Base-by-base conservation (phyloP, 2,329 filamentous ascomycete species). In the Lecanoromycetidae sp. region DNA sequence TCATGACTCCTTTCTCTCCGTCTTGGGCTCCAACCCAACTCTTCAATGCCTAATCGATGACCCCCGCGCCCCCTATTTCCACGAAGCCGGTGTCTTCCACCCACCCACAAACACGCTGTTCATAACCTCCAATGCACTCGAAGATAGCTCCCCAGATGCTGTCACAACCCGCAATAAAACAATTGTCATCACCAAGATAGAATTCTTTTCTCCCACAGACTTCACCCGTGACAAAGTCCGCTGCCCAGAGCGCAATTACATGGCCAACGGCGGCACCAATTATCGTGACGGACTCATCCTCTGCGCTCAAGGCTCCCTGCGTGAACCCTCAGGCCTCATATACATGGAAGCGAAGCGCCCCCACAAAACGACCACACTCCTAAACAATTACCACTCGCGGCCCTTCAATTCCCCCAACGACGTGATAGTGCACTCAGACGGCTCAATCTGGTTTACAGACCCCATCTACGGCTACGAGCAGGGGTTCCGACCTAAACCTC, bases 381-480 rank as follows among this genome's bases (percentile, higher is more conserved):
- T 56, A 3, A 56, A 55, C 5, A 64, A 61, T 27, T 74, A 65
- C 57, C 65, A 67, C 42, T 66, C 66, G 8, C 60, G 63, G 23
- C 64, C 67, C 5, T 72, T 74, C 57, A 74, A 72, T 58, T 70
- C 66, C 25, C 61, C 67, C 20, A 68, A 69, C 51, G 64, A 66
- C 50, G 67, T 71, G 3, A 59, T 63, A 1, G 56, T 64, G 9
- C 61, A 64, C 2, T 56, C 56, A 12, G 66, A 71, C 50, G 66
- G 66, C 1, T 57, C 59, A 0, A 54, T 74, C 9, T 75, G 71
- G 71, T 74, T 74, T 53, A 72, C 70, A 0, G 71, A 75, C 54
- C 64, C 68, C 0, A 59, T 58, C 22, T 63, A 66, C 43, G 71
- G 70, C 3, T 64, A 66, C 44, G 66, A 71, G 49, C 60, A 64